phyloP scores from a whole-genome alignment of 768 basidiomycete species.

The Boletus vinaceobasis region DNA sequence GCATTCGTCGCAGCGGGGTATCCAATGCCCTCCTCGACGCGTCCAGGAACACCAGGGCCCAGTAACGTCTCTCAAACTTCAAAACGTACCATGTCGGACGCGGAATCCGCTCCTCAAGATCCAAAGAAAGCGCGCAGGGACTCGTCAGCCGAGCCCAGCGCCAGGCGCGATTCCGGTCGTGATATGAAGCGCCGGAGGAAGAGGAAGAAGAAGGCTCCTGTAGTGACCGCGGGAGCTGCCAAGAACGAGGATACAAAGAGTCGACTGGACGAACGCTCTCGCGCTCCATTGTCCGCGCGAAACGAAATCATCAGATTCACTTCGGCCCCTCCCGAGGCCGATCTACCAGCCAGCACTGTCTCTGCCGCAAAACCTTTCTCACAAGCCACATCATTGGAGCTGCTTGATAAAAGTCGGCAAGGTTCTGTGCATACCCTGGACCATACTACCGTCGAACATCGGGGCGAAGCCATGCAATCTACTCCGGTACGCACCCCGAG shows the following conservation, averaged over 20 bases:
- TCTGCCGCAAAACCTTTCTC: background rate
- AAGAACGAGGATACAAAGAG: constrained; percentile 12
- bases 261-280: constrained; percentile 9
- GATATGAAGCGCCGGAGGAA: constrained; percentile 27
- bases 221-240: constrained; percentile 10
- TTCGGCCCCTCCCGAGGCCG: constrained; percentile 16
- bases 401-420: background rate
- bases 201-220: constrained; percentile 28
- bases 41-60: constrained; percentile 14
- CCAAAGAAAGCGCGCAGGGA: constrained; percentile 25
- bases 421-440: background rate
- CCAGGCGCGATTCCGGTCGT: constrained; percentile 18
- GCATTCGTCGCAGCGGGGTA: background rate
- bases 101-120: constrained; percentile 16
- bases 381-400: constrained; percentile 1
- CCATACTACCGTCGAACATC: background rate
- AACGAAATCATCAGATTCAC: constrained; percentile 29
- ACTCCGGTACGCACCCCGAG: constrained; percentile 11
- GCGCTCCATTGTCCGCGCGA: constrained; percentile 17
- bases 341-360: background rate
- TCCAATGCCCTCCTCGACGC: constrained; percentile 27
- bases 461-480: constrained; percentile 5
- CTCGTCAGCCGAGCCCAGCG: constrained; percentile 13
- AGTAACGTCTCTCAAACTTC: background rate
- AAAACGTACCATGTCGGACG: constrained; percentile 27